phyloP scores from a whole-genome alignment of 2,329 filamentous ascomycete genomes.

The Drechslera avenae region DNA sequence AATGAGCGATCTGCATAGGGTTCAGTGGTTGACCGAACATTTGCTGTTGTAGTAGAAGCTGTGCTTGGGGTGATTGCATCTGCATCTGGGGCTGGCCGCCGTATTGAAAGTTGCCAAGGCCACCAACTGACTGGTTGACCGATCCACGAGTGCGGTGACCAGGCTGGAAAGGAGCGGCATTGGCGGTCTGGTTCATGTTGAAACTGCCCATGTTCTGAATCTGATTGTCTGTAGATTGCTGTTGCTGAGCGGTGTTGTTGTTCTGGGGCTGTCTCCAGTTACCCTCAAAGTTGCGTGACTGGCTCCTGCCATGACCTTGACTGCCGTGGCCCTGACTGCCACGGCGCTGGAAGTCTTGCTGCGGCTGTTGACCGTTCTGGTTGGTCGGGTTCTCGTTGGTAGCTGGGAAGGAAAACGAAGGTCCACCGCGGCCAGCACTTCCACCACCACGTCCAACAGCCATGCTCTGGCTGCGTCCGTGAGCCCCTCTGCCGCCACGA shows the following conservation, averaged over 20 bases:
- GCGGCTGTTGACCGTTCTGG: constrained; percentile 52
- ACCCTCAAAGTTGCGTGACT: constrained; percentile 93
- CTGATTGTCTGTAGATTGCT: constrained; percentile 55
- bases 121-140: constrained; percentile 80
- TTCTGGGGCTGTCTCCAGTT: constrained; percentile 89
- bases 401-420: constrained; percentile 71
- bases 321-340: constrained; percentile 80
- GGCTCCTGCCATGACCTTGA: constrained; percentile 77
- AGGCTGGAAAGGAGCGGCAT: constrained; percentile 80
- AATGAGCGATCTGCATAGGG: constrained; percentile 83
- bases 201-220: constrained; percentile 63
- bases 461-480: constrained; percentile 86
- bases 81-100: constrained; percentile 78
- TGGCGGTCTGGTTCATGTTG: constrained; percentile 72
- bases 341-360: constrained; percentile 73
- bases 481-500: constrained; percentile 60
- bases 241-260: constrained; percentile 51
- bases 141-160: constrained; percentile 87
- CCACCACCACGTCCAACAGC: constrained; percentile 73
- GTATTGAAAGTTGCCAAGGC: constrained; percentile 87
- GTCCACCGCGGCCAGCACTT: constrained; percentile 65
- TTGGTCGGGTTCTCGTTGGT: constrained; percentile 55
- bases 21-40: constrained; percentile 90
- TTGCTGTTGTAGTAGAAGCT: constrained; percentile 81
- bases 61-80: constrained; percentile 80